Evolutionary conservation across 495 filamentous ascomycete genomes (phyloP).

Genomic region (Podospora anserina): DNA sequence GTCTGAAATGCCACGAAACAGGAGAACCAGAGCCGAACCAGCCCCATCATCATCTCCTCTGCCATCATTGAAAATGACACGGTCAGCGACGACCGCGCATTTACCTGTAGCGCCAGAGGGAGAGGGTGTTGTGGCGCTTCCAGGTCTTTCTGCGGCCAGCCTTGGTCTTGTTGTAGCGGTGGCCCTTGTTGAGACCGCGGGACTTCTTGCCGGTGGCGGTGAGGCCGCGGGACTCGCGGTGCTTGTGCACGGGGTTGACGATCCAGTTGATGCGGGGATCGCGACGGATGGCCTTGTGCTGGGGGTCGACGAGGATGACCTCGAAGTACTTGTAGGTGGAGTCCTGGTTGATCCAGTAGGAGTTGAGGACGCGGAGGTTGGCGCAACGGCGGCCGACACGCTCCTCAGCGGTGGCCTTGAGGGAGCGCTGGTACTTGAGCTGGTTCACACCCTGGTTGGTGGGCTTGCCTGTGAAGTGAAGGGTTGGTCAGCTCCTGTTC

Average conservation of each 20-base stretch:
- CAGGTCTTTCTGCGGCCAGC: conserved; percentile 97
- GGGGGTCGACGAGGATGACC: conserved; percentile 98
- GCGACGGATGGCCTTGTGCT: conserved; percentile 99
- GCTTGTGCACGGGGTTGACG: conserved; percentile 98
- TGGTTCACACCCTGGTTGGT: conserved; percentile 99
- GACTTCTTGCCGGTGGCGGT: conserved; percentile 99
- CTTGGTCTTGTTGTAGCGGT: conserved; percentile 96
- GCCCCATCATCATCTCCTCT: conserved; percentile 4
- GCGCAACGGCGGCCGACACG: conserved; percentile 98
- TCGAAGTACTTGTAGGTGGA: conserved; percentile 99
- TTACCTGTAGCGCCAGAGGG: conserved; percentile 81
- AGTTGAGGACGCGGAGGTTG: conserved; percentile 98
- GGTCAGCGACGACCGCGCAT: conserved; percentile 22
- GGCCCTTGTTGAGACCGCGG: conserved; percentile 97
- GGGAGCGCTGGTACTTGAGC: conserved; percentile 99
- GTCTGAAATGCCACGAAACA: conserved; percentile 21
- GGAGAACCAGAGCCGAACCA: conserved; percentile 29
- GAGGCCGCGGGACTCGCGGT: conserved; percentile 94
- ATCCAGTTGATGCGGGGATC: conserved; percentile 99
- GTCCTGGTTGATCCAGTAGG: conserved; percentile 99
- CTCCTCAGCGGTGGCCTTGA: conserved; percentile 96
- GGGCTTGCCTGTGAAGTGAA: conserved; percentile 72
- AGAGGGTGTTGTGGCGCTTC: conserved; percentile 98
- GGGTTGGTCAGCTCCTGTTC: conserved; percentile 20
- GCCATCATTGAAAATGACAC: conserved; percentile 10